Percentiles rank a stretch among this genome's conserved stretches.
phyloP scores from a whole-genome alignment of 192 early-diverging fungal species.

The Umbelopsis isabellina region DNA sequence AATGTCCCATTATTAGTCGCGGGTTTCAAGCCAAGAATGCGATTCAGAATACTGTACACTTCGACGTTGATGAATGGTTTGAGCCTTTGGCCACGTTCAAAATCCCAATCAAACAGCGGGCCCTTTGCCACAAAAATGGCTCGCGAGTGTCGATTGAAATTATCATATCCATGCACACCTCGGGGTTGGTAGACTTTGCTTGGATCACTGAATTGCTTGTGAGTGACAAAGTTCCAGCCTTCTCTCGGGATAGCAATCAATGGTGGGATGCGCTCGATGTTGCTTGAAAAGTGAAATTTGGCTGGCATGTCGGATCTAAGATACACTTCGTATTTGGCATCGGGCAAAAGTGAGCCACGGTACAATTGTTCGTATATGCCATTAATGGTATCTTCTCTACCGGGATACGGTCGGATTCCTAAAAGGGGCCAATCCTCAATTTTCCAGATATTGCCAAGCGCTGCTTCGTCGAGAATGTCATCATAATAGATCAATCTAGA shows the following conservation, averaged over 20 bases:
- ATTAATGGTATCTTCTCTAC: conserved; percentile 31
- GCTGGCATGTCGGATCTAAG: conserved; percentile 69
- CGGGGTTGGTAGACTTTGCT: conserved; percentile 28
- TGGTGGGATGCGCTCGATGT: conserved; percentile 67
- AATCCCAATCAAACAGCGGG: conserved; percentile 38
- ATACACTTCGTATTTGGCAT: conserved; percentile 67
- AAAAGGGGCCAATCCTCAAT: conserved; percentile 64
- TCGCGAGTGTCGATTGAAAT: conserved; percentile 73
- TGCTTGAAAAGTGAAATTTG: conserved; percentile 69
- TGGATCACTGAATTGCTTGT: conserved; percentile 32
- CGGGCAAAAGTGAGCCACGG: conserved; percentile 30
- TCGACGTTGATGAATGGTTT: conserved; percentile 75
- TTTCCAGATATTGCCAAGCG: conserved; percentile 48
- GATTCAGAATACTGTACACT: conserved; percentile 67
- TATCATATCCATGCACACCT: conserved; percentile 89
- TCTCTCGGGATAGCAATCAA: conserved; percentile 69
- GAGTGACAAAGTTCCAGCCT: conserved; percentile 64
- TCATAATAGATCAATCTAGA: conserved; percentile 74
- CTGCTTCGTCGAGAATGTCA: conserved; percentile 47
- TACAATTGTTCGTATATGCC: conserved; percentile 57
- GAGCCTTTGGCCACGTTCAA: conserved; percentile 23
- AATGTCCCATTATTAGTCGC: conserved; percentile 76
- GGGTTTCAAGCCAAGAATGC: conserved; percentile 59
- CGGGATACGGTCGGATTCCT: conserved; percentile 55
- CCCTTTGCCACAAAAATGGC: conserved; percentile 84